A percentile compares a stretch with the other conserved stretches of the same genome.
Conservation (phyloP, 306 rosid genomes). For the Pyrus communis region DNA sequence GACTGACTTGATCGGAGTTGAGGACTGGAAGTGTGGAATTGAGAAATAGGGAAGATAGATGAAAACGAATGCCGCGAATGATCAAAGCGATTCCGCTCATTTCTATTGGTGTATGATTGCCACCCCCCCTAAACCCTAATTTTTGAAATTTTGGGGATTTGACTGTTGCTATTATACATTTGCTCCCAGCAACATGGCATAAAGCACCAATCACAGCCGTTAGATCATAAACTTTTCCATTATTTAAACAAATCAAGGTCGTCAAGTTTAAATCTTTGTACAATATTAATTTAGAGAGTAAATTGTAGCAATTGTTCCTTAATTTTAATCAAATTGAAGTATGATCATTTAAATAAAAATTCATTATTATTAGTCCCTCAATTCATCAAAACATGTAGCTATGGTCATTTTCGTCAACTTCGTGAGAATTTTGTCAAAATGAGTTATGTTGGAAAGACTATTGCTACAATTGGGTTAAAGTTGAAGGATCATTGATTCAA, state of each 20-base stretch:
- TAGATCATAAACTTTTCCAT: background rate
- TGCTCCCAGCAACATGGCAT: too few species aligned
- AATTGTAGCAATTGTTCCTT: too few species aligned
- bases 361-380: too few species aligned
- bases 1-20: constrained; percentile 42
- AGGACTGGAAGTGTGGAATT: constrained; percentile 21
- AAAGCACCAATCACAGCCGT: background rate
- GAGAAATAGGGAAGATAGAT: constrained; percentile 26
- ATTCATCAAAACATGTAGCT: too few species aligned
- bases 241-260: background rate
- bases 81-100: constrained; percentile 93
- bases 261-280: background rate
- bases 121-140: background rate
- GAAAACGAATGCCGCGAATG: constrained; percentile 52
- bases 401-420: too few species aligned
- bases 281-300: background rate
- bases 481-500: too few species aligned
- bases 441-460: too few species aligned
- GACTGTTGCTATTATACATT: background rate
- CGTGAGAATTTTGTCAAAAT: too few species aligned
- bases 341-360: too few species aligned
- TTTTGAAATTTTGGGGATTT: background rate
- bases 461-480: too few species aligned
- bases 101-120: background rate
- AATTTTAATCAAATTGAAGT: too few species aligned